Conservation (phyloP, 1,284 basidiomycete genomes). For the Malassezia yamatoensis region DNA sequence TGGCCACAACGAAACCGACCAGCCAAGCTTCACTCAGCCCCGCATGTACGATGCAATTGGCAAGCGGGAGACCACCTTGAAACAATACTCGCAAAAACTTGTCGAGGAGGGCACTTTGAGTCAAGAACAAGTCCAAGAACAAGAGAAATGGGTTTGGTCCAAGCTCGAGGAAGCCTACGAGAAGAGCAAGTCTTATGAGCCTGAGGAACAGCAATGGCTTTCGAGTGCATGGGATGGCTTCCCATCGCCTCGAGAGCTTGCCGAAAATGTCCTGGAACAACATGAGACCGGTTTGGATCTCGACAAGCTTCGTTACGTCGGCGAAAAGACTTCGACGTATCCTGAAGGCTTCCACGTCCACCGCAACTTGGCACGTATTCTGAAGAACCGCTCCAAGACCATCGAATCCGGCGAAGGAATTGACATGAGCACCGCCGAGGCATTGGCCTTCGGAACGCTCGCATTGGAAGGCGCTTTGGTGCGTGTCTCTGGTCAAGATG, state of each 20-base stretch:
- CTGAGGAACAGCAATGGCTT: constrained; percentile 71
- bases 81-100: constrained; percentile 82
- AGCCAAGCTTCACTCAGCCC: constrained; percentile 96
- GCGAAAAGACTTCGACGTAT: constrained; percentile 72
- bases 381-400: constrained; percentile 73
- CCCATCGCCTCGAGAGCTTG: constrained; percentile 90
- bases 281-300: constrained; percentile 72
- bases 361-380: constrained; percentile 86
- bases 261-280: constrained; percentile 79
- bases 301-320: constrained; percentile 71
- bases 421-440: constrained; percentile 99
- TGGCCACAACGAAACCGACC: constrained; percentile 99
- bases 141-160: constrained; percentile 98
- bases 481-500: constrained; percentile 93
- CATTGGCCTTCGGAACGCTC: constrained; percentile 87
- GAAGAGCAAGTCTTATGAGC: constrained; percentile 84
- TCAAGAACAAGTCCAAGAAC: constrained; percentile 91
- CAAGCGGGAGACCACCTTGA: constrained; percentile 82
- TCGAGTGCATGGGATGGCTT: constrained; percentile 97
- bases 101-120: constrained; percentile 87
- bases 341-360: constrained; percentile 78
- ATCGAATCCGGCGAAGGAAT: constrained; percentile 83
- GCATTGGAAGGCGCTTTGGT: constrained; percentile 88
- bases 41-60: constrained; percentile 97
- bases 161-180: constrained; percentile 89